Conservation (phyloP, 1,139 yeast species). For the Geotrichum histeridarum region DNA sequence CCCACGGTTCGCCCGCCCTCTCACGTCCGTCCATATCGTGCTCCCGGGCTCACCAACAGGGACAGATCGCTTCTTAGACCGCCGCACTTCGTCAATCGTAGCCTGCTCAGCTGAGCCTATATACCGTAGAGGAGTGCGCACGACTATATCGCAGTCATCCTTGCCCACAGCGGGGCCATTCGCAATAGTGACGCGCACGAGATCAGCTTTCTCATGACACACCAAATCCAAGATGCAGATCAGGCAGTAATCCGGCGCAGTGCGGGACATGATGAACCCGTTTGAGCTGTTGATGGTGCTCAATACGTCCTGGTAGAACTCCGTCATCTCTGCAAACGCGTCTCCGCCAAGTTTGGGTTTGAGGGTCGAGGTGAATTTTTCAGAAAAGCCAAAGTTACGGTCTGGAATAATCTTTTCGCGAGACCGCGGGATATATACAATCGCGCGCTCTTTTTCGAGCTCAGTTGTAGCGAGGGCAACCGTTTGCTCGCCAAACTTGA, state of each 20-base stretch:
- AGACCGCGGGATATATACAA: constrained; percentile 47
- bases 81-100: constrained; percentile 3
- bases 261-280: constrained; percentile 55
- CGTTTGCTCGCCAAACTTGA: constrained; percentile 42
- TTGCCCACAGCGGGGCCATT: constrained; percentile 30
- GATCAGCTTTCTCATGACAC: constrained; percentile 38
- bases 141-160: constrained; percentile 50
- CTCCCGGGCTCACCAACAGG: constrained; percentile 65
- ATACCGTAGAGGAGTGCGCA: constrained; percentile 15
- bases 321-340: constrained; percentile 44
- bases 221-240: constrained; percentile 49
- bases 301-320: constrained; percentile 43
- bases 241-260: constrained; percentile 55
- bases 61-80: constrained; percentile 17
- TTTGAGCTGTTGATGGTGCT: constrained; percentile 42
- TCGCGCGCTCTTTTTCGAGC: constrained; percentile 52
- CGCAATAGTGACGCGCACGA: constrained; percentile 48
- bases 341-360: constrained; percentile 39
- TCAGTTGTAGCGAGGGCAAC: constrained; percentile 50
- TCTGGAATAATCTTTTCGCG: constrained; percentile 42
- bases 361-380: constrained; percentile 45
- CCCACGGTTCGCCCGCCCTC: constrained; percentile 52
- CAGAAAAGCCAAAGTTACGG: constrained; percentile 54
- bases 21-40: constrained; percentile 65
- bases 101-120: constrained; percentile 16